phyloP scores from a whole-genome alignment of 805 yeast species.

The Wickerhamiella sergipiensis region DNA sequence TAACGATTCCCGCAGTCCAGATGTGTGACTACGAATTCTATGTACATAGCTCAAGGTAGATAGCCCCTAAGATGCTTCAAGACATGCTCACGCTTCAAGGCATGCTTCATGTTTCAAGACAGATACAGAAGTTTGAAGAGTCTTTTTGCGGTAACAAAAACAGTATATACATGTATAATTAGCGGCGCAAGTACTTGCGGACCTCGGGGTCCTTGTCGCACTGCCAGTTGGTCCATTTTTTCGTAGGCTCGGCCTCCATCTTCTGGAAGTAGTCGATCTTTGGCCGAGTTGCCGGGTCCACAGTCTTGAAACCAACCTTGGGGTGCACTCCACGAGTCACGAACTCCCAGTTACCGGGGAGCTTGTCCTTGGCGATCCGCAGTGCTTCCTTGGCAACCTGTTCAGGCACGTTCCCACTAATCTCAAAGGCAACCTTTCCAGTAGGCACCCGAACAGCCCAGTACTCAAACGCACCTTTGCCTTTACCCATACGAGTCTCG shows the following conservation, averaged over 20 bases:
- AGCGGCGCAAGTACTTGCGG: slow-evolving; percentile 50
- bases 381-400: slow-evolving; percentile 78
- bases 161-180: slow-evolving; percentile 8
- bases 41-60: neutral
- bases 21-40: neutral
- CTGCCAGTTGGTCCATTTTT: slow-evolving; percentile 31
- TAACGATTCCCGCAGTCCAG: too few relatives aligned
- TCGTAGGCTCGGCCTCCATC: slow-evolving; percentile 48
- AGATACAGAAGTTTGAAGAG: too few relatives aligned
- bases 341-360: slow-evolving; percentile 88
- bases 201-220: slow-evolving; percentile 31
- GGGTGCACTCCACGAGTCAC: slow-evolving; percentile 46
- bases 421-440: slow-evolving; percentile 83
- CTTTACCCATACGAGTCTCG: slow-evolving; percentile 99
- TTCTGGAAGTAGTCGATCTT: slow-evolving; percentile 41
- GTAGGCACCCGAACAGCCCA: slow-evolving; percentile 97
- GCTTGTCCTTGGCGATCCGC: slow-evolving; percentile 78
- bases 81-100: too few relatives aligned
- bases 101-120: too few relatives aligned
- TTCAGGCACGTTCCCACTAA: slow-evolving; percentile 66
- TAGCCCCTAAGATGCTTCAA: neutral
- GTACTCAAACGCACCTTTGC: slow-evolving; percentile 94
- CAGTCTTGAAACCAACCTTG: slow-evolving; percentile 55
- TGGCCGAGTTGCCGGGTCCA: slow-evolving; percentile 33
- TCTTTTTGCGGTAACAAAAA: too few relatives aligned